Base-by-base conservation (phyloP, 2,329 filamentous ascomycete genomes). In the Aspergillus caelatus region DNA sequence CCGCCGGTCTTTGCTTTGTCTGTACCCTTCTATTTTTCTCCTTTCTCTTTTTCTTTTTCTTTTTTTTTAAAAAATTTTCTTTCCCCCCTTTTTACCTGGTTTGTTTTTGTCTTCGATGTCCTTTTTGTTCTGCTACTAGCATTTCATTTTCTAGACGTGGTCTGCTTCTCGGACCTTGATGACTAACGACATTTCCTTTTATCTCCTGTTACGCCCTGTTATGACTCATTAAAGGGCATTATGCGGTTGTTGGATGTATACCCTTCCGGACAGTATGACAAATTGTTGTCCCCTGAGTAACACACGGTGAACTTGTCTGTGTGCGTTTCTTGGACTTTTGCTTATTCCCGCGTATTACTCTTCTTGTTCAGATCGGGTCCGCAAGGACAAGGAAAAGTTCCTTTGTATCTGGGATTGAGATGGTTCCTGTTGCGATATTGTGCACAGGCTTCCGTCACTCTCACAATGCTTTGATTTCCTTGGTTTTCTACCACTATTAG, bases 321-420 rank as follows among this genome's bases (percentile, higher is more conserved):
- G 46, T 59, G 23, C 57, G n/a, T 45, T 19, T 34, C 53, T 53
- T 41, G 14, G 46, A 39, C 21, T 48, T 14, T 64, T 57, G 19
- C 6, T 54, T 28, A 54, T 21, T 36, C 19, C 32, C 4, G 52
- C 52, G 52, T 26, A 26, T 55, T 55, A 11, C 32, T 59, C 65
- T 43, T 65, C 63, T 65, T 41, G 8, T 41, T 39, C 62, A 60
- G 57, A 67, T 26, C 30, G 55, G 48, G 62, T 62, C 61, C 60
- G 62, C 65, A 46, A 64, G 65, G 62, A 64, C 43, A 58, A 55
- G 50, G 54, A 60, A 67, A 67, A 67, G 60, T 62, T 43, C 11
- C 21, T 39, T 26, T 11, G 36, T 48, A 43, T 48, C 32, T 21
- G 23, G 30, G 48, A n/a, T 30, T 61, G 55, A 50, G 48, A 12